Evolutionary conservation across 2,329 filamentous ascomycete species (phyloP).

Genomic region (Microsporum audouinii): DNA sequence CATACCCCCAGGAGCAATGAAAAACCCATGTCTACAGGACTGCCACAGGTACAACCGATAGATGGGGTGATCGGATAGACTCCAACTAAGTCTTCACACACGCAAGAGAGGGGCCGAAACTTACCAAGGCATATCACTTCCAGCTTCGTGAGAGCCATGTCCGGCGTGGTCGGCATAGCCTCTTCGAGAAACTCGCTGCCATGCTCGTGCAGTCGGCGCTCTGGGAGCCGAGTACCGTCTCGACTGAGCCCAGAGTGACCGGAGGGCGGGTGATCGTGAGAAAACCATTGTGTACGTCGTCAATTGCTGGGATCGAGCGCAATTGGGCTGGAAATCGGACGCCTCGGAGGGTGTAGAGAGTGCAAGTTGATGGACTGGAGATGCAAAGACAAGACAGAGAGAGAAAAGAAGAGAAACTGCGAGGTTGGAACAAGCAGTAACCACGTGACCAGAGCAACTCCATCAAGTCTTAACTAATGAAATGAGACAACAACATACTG

Average conservation of each 20-base stretch:
- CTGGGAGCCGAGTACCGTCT: slow-evolving; percentile 23
- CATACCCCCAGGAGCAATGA: background rate
- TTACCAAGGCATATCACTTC: slow-evolving; percentile 43
- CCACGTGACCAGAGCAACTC: background rate
- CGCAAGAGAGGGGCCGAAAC: background rate
- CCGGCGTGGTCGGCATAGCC: slow-evolving; percentile 35
- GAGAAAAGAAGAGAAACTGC: background rate
- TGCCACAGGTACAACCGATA: background rate
- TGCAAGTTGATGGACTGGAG: background rate
- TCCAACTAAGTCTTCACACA: background rate
- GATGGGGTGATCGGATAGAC: background rate
- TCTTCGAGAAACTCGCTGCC: slow-evolving; percentile 34
- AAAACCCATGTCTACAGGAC: background rate
- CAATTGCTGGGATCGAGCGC: slow-evolving; percentile 1
- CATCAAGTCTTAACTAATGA: background rate
- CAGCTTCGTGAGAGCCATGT: slow-evolving; percentile 27
- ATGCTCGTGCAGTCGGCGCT: slow-evolving; percentile 26
- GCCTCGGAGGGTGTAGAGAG: background rate
- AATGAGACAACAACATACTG: background rate
- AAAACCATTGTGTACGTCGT: slow-evolving; percentile 24
- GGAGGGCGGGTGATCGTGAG: slow-evolving; percentile 25
- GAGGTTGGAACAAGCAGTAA: background rate
- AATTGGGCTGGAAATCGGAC: background rate
- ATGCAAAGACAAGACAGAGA: background rate
- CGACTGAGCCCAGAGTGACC: slow-evolving; percentile 26